These are phyloP conservation scores for Laguncularia racemosa DNA, from an alignment of 345 rosid genomes.

Conservation along the genomic window DNA sequence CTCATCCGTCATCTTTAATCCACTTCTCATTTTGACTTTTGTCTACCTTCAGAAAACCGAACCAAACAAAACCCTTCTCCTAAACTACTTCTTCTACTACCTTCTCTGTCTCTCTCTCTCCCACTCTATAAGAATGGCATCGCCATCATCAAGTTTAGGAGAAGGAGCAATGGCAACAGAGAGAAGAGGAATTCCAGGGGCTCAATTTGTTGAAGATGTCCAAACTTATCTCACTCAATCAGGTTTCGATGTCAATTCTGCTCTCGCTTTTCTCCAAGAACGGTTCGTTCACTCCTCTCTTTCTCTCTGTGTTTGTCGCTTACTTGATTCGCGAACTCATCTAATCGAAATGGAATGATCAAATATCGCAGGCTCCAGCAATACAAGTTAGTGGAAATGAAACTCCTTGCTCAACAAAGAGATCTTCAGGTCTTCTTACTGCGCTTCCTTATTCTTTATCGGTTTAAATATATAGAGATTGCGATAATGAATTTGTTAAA, in stretches of 20 bases:
- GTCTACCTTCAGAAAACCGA: background rate
- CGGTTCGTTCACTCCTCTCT: slow-evolving; percentile 29
- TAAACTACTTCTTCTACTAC: background rate
- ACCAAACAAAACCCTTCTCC: background rate
- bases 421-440: slow-evolving; percentile 43
- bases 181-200: slow-evolving; percentile 89
- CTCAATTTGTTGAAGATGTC: slow-evolving; percentile 84
- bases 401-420: slow-evolving; percentile 63
- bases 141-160: slow-evolving; percentile 8
- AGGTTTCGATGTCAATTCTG: slow-evolving; percentile 68
- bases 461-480: background rate
- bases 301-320: background rate
- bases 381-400: slow-evolving; percentile 17
- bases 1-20: too few species aligned
- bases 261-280: slow-evolving; percentile 88
- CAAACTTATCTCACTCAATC: slow-evolving; percentile 59
- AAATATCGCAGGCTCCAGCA: slow-evolving; percentile 59
- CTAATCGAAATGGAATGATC: too few species aligned
- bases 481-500: too few species aligned
- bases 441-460: background rate
- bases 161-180: slow-evolving; percentile 28
- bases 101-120: background rate
- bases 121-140: background rate
- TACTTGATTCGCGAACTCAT: background rate
- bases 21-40: too few species aligned